A percentile compares a stretch with the other conserved stretches of the same genome.
phyloP scores from a whole-genome alignment of 2,329 filamentous ascomycete species.

The Alternaria infectoria region DNA sequence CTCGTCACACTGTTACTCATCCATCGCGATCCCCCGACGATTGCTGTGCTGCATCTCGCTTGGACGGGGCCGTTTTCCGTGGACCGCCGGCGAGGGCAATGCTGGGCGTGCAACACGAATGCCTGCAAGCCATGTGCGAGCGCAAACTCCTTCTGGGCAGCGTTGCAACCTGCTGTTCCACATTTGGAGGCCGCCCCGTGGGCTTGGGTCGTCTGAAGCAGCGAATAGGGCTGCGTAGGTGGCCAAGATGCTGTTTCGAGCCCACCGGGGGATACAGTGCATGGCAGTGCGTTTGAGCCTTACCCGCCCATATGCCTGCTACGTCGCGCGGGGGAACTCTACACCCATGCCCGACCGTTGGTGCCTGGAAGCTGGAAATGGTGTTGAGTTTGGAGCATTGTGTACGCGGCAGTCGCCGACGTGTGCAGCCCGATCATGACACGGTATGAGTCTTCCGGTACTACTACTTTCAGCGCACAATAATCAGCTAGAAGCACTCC shows the following conservation, averaged over 20 bases:
- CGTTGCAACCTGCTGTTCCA: conserved; percentile 34
- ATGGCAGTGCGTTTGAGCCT: conserved; percentile 30
- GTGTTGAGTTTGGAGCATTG: conserved; percentile 8
- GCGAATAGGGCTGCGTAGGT: conserved; percentile 13
- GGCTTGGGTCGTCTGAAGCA: conserved; percentile 15
- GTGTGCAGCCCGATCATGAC: conserved; percentile 10
- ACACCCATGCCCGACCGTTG: conserved; percentile 15
- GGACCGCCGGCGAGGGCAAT: conserved; percentile 8
- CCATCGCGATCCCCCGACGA: conserved; percentile 1
- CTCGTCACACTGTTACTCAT: conserved; percentile 22
- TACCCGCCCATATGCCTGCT: conserved; percentile 16
- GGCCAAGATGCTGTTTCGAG: conserved; percentile 2
- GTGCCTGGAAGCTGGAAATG: conserved; percentile 18
- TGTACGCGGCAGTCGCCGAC: conserved; percentile 19
- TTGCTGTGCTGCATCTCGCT: conserved; percentile 9
- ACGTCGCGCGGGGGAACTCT: not conserved
- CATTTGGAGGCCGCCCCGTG: conserved; percentile 20
- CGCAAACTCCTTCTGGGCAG: conserved; percentile 21
- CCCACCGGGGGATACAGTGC: conserved; percentile 27
- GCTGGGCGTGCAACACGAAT: conserved; percentile 11
- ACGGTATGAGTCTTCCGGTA: conserved; percentile 5
- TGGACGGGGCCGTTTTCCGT: conserved; percentile 15
- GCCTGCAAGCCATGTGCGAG: conserved; percentile 17
- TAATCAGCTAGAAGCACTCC: conserved; percentile 20
- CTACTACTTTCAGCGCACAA: conserved; percentile 15